Conservation (phyloP, 2,329 filamentous ascomycete genomes). For the Pezicula radicicola region DNA sequence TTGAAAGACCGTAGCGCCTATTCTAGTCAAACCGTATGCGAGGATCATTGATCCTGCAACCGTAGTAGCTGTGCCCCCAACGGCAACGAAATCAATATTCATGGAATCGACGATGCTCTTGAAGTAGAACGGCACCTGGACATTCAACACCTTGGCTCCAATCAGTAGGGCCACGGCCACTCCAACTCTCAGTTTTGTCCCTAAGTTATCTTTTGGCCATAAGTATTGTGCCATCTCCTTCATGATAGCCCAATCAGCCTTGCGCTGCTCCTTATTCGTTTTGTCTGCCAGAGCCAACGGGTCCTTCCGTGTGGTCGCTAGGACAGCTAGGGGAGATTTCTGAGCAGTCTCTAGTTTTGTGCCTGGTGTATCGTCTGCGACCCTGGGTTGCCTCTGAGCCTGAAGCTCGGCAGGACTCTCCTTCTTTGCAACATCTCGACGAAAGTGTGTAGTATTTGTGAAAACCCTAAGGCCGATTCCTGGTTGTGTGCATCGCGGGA, state of each 20-base stretch:
- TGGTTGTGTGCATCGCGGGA: conserved; percentile 18
- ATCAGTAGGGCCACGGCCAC: conserved; percentile 81
- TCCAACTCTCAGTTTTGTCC: conserved; percentile 80
- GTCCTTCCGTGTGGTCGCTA: conserved; percentile 36
- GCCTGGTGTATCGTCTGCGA: conserved; percentile 16
- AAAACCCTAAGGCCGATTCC: conserved; percentile 23
- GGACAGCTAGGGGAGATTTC: conserved; percentile 13
- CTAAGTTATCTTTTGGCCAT: conserved; percentile 87
- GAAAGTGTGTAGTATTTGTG: conserved; percentile 20
- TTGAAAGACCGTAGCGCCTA: conserved; percentile 86
- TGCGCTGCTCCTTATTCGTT: conserved; percentile 82
- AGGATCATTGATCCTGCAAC: conserved; percentile 91
- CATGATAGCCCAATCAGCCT: conserved; percentile 98
- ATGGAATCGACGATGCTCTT: conserved; percentile 97
- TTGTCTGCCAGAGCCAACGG: conserved; percentile 63
- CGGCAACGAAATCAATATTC: conserved; percentile 87
- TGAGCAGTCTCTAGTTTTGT: conserved; percentile 20
- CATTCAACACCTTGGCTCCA: conserved; percentile 91
- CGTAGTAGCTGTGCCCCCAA: conserved; percentile 85
- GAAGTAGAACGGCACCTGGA: conserved; percentile 98
- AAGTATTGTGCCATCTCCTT: conserved; percentile 95
- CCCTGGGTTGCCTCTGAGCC: conserved; percentile 14
- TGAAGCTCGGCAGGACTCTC: conserved; percentile 14
- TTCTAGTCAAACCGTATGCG: conserved; percentile 84
- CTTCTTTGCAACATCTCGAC: conserved; percentile 17